Evolutionary conservation across 331 rosid species (phyloP), one percentile per base, ranked within the genome.

Genomic region (Telfairia occidentalis): DNA sequence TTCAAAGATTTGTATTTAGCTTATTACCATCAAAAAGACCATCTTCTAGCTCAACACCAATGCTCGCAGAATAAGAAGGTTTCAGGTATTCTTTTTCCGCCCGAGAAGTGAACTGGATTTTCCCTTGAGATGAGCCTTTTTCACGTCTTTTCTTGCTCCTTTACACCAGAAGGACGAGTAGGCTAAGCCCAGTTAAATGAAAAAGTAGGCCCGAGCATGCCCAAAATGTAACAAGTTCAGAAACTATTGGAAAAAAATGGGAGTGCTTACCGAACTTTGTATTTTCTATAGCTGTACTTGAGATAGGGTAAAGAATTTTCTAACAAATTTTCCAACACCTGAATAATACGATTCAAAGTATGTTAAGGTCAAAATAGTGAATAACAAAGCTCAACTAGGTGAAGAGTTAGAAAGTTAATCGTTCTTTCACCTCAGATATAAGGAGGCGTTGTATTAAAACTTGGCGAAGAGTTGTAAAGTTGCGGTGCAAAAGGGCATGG

Each of bases 31-130:
- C 97, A 46, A 94, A 95, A 40, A 95, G 87, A 53, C 98, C 98
- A 74, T 95, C 98, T 81, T 95, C 98, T 79, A 94, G 92, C 87
- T 91, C 98, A 76, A 81, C 87, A 0, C 92, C 92, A n/a, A 90
- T 91, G 89, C 97, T 94, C 42, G 98, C 98, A 54, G 97, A 76
- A 77, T 94, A 94, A 66, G 96, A 79, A 70, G 98, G 96, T 82
- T 87, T 95, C 80, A 95, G 86, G 86, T 90, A 92, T 84, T 95
- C 97, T 74, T 95, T 95, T 85, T 95, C 98, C 50, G 88, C 98
- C 87, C 98, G 89, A 75, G 90, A 81, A 76, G 86, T 43, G 81
- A 94, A 91, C 78, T 80, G 96, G 75, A 91, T 70, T 78, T 60
- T 91, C 72, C 86, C 93, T 29, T 24, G 57, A 26, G 83, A 75